Evolutionary conservation across 177 flowering plant genomes (phyloP), one percentile per base, ranked within the genome.

Genomic region (Tripterygium wilfordii): DNA sequence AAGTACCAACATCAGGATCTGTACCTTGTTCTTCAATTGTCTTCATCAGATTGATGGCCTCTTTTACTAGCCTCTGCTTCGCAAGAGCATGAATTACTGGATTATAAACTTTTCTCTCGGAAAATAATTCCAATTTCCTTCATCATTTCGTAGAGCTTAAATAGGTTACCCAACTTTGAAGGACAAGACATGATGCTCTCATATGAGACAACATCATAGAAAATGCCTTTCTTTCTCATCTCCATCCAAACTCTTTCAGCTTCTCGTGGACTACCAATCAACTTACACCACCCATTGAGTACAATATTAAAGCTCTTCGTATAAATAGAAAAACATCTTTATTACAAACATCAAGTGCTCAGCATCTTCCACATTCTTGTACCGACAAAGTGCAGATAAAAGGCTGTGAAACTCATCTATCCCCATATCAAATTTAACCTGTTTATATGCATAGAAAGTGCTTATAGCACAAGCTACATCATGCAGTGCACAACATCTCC

Each of bases 231-330:
- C 62, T 51, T 68, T 17, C 56, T 61, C 96, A 91, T 88, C 61
- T 75, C 79, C 64, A 27, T 70, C 95, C 96, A 85, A 46, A 83
- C 65, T 57, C 98, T 72, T 52, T 73, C 80, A 2, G 75, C 91
- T 53, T 83, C 78, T 12, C 76, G 72, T 4, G 73, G 53, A 52
- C 71, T 73, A 16, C 61, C 81, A 25, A 83, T 47, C 29, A 72
- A 53, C 52, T 83, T 88, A 53, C 92, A 81, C 98, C 98, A 85
- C 14, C 96, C 96, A 51, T 83, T 82, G 16, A 88, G 77, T 2
- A 91, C 61, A 21, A 86, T 80, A 51, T 92, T 91, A 54, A 83
- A 88, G 56, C 95, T 88, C 74, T 88, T 92, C 17, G 81, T 80
- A 42, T 56, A 27, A 79, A 57, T 1, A 76, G 82, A 43, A 70